Percentiles rank a stretch among this genome's conserved stretches.
Evolutionary conservation across 1,139 yeast genomes (phyloP).

Genomic region (Protomyces macrosporus): DNA sequence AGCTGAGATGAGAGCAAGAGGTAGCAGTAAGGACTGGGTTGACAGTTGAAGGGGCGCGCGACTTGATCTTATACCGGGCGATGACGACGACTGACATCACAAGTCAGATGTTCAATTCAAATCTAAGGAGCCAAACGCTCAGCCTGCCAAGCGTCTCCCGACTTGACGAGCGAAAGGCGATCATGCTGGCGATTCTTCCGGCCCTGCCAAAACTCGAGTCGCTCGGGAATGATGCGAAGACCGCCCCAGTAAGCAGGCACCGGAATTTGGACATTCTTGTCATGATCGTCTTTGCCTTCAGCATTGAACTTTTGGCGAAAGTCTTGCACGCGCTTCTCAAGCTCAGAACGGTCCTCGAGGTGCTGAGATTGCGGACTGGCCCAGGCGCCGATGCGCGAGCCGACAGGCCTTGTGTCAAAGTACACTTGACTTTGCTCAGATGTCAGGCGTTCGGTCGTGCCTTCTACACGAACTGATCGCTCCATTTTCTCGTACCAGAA

Average conservation of each 20-base stretch:
- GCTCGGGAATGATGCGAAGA: conserved; percentile 74
- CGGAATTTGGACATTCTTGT: conserved; percentile 55
- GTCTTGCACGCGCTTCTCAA: conserved; percentile 50
- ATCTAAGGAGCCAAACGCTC: not conserved
- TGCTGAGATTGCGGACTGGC: conserved; percentile 79
- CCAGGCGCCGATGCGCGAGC: conserved; percentile 95
- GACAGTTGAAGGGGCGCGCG: too few relatives aligned
- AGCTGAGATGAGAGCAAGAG: too few relatives aligned
- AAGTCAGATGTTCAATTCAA: not conserved
- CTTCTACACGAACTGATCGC: conserved; percentile 91
- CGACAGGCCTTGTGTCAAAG: conserved; percentile 82
- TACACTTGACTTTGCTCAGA: conserved; percentile 70
- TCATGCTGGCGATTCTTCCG: conserved; percentile 86
- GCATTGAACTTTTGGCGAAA: conserved; percentile 50
- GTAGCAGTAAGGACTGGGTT: too few relatives aligned
- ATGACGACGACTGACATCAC: too few relatives aligned
- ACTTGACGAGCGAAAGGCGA: conserved; percentile 45
- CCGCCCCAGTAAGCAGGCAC: conserved; percentile 98
- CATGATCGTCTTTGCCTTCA: conserved; percentile 32
- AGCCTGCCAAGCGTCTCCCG: conserved; percentile 44
- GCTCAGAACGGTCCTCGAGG: conserved; percentile 54
- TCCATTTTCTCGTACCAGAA: conserved; percentile 90
- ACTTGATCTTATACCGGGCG: too few relatives aligned
- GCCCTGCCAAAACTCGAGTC: conserved; percentile 97
- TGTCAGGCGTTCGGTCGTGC: conserved; percentile 65